phyloP scores from a whole-genome alignment of 805 yeast genomes.

The Blastobotrys mokoenaii region DNA sequence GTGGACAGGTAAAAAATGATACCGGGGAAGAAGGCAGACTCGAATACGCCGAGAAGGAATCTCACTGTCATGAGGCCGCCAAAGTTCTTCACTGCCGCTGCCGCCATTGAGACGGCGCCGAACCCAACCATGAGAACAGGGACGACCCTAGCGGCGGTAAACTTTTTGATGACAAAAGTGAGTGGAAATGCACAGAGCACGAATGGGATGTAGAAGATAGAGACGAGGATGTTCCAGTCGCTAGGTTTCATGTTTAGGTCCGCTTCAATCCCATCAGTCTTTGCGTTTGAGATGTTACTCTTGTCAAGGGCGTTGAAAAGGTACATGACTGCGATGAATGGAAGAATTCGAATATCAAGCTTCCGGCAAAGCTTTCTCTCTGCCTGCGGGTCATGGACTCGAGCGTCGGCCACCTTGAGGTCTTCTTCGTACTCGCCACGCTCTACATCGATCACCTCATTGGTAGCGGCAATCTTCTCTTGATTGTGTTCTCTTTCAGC shows the following conservation, averaged over 20 bases:
- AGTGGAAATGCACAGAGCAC: constrained; percentile 39
- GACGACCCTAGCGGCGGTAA: constrained; percentile 37
- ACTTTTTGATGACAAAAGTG: constrained; percentile 31
- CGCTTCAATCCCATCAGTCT: constrained; percentile 37
- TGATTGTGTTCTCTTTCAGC: no score
- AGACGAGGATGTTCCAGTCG: constrained; percentile 39
- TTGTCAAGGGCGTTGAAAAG: constrained; percentile 42
- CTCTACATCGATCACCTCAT: no score
- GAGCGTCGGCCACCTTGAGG: constrained; percentile 8
- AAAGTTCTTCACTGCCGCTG: constrained; percentile 35
- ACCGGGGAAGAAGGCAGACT: constrained; percentile 44
- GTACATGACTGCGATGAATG: constrained; percentile 39
- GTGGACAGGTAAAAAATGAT: constrained; percentile 40
- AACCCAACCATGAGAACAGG: constrained; percentile 39
- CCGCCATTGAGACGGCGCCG: constrained; percentile 35
- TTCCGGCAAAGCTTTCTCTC: constrained; percentile 29
- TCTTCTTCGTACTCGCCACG: no score
- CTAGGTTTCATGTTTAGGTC: constrained; percentile 36
- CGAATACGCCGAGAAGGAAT: constrained; percentile 44
- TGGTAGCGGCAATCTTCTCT: no score
- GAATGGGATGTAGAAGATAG: constrained; percentile 39
- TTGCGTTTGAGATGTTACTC: constrained; percentile 43
- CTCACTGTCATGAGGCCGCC: constrained; percentile 39
- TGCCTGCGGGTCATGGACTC: constrained; percentile 16
- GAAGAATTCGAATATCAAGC: constrained; percentile 37